Evolutionary conservation across 208 protist species (phyloP).

Genomic region (Acanthamoeba castellanii): DNA sequence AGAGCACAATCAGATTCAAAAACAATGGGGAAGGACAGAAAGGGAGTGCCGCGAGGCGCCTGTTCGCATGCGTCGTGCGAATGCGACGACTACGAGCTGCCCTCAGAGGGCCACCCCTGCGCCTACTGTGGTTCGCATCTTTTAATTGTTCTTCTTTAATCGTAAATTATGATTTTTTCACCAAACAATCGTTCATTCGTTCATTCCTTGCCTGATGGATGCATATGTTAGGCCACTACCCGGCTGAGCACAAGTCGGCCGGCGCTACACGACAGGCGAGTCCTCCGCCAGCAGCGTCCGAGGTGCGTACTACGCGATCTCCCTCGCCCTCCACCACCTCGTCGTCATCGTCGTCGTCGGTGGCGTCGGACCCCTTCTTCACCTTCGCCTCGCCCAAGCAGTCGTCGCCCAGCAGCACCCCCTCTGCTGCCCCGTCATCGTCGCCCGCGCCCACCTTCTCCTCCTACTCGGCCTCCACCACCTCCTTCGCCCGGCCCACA

Average conservation of each 20-base stretch:
- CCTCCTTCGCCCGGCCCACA: background rate
- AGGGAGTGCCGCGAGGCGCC: background rate
- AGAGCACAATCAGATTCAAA: background rate
- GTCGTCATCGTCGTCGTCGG: background rate
- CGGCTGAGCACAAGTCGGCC: background rate
- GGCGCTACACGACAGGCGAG: background rate
- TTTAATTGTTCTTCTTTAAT: background rate
- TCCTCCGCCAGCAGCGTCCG: background rate
- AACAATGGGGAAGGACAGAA: conserved; percentile 15
- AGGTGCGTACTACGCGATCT: background rate
- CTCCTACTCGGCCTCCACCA: conserved; percentile 1
- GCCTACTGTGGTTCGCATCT: background rate
- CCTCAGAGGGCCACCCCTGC: conserved; percentile 11
- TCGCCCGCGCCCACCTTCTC: background rate
- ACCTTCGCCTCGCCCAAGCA: background rate
- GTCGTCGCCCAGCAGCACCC: background rate
- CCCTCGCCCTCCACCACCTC: background rate
- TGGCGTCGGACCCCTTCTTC: background rate
- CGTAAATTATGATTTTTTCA: background rate
- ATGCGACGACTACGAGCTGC: conserved; percentile 33
- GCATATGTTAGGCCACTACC: conserved; percentile 5
- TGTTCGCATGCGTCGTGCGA: background rate
- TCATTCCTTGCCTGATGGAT: background rate
- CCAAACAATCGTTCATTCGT: background rate
- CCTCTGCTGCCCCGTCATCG: background rate